A percentile compares a stretch with the other conserved stretches of the same genome.
phyloP scores from a whole-genome alignment of 805 yeast genomes.

The Hyphopichia homilentoma region DNA sequence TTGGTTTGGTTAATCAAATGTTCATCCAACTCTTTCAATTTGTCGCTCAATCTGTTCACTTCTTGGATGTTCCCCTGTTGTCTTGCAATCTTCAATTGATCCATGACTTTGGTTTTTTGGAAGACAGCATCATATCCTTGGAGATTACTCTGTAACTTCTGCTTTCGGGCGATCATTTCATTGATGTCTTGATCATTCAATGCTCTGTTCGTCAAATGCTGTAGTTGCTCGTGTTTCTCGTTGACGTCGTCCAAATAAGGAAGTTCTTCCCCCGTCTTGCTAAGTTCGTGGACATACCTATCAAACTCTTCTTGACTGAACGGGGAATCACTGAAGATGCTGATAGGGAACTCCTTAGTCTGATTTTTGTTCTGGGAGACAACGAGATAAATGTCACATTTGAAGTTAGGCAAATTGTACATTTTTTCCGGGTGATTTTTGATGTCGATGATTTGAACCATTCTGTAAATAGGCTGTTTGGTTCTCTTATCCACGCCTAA shows the following conservation, averaged over 20 bases:
- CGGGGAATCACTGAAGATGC: constrained; percentile 73
- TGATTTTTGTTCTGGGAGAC: constrained; percentile 80
- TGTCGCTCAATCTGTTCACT: constrained; percentile 26
- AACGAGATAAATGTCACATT: constrained; percentile 52
- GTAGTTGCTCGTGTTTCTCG: constrained; percentile 59
- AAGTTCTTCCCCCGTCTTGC: constrained; percentile 50
- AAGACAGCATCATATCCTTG: constrained; percentile 65
- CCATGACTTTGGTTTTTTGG: constrained; percentile 66
- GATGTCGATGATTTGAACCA: constrained; percentile 76
- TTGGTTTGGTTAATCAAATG: constrained; percentile 41
- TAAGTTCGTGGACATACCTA: constrained; percentile 59
- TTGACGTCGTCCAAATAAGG: constrained; percentile 66
- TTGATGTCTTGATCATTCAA: constrained; percentile 73
- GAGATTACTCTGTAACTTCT: constrained; percentile 44
- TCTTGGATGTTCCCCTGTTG: constrained; percentile 46
- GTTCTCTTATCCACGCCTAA: constrained; percentile 67
- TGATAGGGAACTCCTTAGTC: constrained; percentile 72
- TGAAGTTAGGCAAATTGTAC: constrained; percentile 40
- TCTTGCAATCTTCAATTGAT: constrained; percentile 70
- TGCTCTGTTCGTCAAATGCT: constrained; percentile 58
- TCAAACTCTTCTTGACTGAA: constrained; percentile 70
- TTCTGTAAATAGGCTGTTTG: constrained; percentile 66
- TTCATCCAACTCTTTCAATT: constrained; percentile 42
- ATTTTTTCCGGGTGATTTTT: constrained; percentile 39
- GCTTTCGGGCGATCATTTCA: constrained; percentile 71